A percentile compares a stretch with the other conserved stretches of the same genome.
Conservation (phyloP, 2,329 filamentous ascomycete species). For the Raffaelea arxii region DNA sequence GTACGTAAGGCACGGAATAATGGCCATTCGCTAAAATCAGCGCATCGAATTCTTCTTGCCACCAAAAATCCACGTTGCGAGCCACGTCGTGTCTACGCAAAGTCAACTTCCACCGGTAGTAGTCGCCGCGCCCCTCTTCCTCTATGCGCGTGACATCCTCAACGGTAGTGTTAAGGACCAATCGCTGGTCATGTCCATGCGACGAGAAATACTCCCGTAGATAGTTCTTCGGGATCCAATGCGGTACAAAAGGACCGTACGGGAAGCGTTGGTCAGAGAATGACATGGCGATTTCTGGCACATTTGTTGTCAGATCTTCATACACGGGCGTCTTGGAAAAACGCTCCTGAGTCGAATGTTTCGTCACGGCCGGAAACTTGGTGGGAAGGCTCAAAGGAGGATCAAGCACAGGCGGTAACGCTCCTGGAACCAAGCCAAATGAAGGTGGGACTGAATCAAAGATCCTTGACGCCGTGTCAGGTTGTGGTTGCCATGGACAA, state of each 20-base stretch:
- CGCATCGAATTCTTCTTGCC: conserved; percentile 50
- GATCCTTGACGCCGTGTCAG: conserved; percentile 5
- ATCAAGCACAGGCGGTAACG: conserved; percentile 8
- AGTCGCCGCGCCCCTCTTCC: conserved; percentile 15
- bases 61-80: conserved; percentile 45
- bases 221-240: conserved; percentile 47
- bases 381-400: conserved; percentile 6
- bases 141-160: conserved; percentile 36
- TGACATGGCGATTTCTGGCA: conserved; percentile 40
- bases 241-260: conserved; percentile 46
- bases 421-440: conserved; percentile 8
- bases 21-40: conserved; percentile 52
- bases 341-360: conserved; percentile 7
- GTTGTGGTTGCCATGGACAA: too few species aligned
- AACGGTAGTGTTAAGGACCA: conserved; percentile 41
- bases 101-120: conserved; percentile 41
- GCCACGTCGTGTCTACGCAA: conserved; percentile 34
- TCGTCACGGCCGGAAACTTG: conserved; percentile 3
- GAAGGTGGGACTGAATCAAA: conserved; percentile 7
- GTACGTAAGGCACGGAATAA: conserved; percentile 50
- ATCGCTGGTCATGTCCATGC: conserved; percentile 34
- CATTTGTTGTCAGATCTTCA: conserved; percentile 32
- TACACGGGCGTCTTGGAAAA: conserved; percentile 11
- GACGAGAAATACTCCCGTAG: conserved; percentile 44
- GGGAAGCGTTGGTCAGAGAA: conserved; percentile 51